A percentile compares a stretch with the other conserved stretches of the same genome.
phyloP scores from a whole-genome alignment of 2,329 filamentous ascomycete species.

The Stachybotrys echinatus region DNA sequence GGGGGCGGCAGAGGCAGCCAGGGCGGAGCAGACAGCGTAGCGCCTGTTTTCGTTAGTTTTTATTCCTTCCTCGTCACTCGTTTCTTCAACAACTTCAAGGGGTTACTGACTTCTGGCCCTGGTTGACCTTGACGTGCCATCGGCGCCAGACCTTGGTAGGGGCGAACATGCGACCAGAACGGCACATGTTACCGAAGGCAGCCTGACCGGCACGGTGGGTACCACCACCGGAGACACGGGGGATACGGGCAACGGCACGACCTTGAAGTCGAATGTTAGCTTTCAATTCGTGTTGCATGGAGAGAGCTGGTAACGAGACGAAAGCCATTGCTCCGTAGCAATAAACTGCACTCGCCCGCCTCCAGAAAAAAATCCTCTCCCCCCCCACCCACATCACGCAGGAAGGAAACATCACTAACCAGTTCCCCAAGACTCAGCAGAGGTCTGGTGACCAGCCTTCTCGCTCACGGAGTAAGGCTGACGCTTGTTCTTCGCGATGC shows the following conservation, averaged over 20 bases:
- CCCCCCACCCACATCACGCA: neutral
- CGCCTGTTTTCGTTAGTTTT: constrained; percentile 52
- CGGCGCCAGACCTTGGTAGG: constrained; percentile 99
- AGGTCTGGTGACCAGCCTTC: constrained; percentile 99
- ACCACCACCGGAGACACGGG: constrained; percentile 99
- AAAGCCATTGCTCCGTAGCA: too few relatives aligned
- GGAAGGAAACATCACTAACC: constrained; percentile 54
- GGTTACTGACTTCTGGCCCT: constrained; percentile 80
- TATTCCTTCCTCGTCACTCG: neutral
- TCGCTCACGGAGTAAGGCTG: constrained; percentile 99
- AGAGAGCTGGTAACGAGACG: too few relatives aligned
- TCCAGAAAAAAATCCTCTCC: too few relatives aligned
- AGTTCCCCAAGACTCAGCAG: constrained; percentile 99
- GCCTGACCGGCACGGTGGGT: constrained; percentile 99
- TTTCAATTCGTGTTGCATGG: neutral
- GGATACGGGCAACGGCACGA: constrained; percentile 99
- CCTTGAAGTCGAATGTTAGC: constrained; percentile 46
- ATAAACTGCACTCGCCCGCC: constrained; percentile 10
- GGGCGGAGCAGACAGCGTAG: constrained; percentile 94
- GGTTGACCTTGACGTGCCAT: constrained; percentile 99
- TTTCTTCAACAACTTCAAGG: constrained; percentile 3
- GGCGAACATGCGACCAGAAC: constrained; percentile 99
- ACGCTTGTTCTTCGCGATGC: constrained; percentile 99
- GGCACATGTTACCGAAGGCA: constrained; percentile 99
- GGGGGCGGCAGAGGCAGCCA: constrained; percentile 92